Evolutionary conservation across 2,329 filamentous ascomycete species (phyloP).

Genomic region (Sphaerulina musiva): DNA sequence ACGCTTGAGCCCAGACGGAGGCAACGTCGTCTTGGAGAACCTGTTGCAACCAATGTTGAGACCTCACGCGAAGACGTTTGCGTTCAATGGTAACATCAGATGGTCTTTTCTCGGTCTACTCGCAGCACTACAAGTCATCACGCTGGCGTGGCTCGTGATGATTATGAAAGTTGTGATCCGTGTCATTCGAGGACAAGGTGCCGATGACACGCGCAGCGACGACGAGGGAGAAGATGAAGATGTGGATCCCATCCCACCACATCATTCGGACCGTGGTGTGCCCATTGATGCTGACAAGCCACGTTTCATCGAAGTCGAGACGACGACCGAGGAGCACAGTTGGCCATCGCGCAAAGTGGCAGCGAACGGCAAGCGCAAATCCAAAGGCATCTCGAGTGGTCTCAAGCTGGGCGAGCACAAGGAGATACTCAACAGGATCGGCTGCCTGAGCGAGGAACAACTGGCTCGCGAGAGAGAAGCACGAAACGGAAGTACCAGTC

Average conservation of each 20-base stretch:
- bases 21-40: constrained; percentile 46
- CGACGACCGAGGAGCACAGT: constrained; percentile 61
- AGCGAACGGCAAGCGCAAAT: constrained; percentile 38
- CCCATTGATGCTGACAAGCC: constrained; percentile 22
- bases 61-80: constrained; percentile 61
- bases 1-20: constrained; percentile 48
- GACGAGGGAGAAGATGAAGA: constrained; percentile 67
- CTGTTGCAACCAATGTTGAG: constrained; percentile 68
- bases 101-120: constrained; percentile 72
- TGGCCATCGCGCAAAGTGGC: constrained; percentile 22
- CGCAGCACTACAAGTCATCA: constrained; percentile 70
- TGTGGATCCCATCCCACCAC: constrained; percentile 22
- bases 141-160: constrained; percentile 82
- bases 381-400: constrained; percentile 48
- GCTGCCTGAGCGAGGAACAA: constrained; percentile 48
- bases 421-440: constrained; percentile 73
- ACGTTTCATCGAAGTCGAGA: constrained; percentile 57
- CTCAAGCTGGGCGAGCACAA: constrained; percentile 63
- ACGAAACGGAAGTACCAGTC: constrained; percentile 26
- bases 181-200: constrained; percentile 67
- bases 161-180: constrained; percentile 76
- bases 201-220: constrained; percentile 83
- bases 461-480: constrained; percentile 31
- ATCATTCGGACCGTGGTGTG: constrained; percentile 19
- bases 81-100: constrained; percentile 69